Base-by-base conservation (phyloP, 2,329 filamentous ascomycete species). In the Zymoseptoria passerinii region DNA sequence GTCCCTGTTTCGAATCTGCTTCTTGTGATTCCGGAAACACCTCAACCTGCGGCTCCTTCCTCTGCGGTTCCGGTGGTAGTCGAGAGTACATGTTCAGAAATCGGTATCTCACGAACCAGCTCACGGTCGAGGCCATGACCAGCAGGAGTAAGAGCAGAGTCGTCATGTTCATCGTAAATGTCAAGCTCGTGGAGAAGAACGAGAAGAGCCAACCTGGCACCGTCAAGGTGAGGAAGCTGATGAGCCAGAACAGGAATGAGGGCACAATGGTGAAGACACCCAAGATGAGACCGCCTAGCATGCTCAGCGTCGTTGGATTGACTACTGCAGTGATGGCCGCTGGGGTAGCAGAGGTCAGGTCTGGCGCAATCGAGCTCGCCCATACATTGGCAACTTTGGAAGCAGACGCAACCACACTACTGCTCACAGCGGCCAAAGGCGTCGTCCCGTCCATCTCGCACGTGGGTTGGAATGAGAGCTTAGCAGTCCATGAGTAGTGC, bases 131-230 rank as follows among this genome's bases (percentile, higher is more conserved):
- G 54, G 90, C 85, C 59, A 95, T 76, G 57, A 83, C 85, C 44
- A 87, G 80, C 59, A 90, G 70, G 58, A 97, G 90, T 65, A 97
- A 76, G 73, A 95, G 84, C 85, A 99, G 75, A 18, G 94, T 99
- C 19, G 92, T 97, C 67, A 94, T 92, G 72, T 97, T 97, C 92
- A 99, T 95, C 9, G 94, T 99, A 70, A 99, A 90, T 0, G 94
- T 99, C 78, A 95, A 79, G 73, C 89, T 96, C 63, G 90, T 92
- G 5, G 91, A 96, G 70, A 96, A 90, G 62, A 96, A 79, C 5
- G 86, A 89, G 72, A 95, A 99, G 18, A 97, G 82, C 74, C 94
- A 84, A 72, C 90, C 90, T 50, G 94, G 94, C 59, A 96, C 74
- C 16, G 90, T 95, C 65, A 97, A 91, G 27, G 92, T 95, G 18